These are phyloP conservation scores for Cucumis melo DNA, from an alignment of 306 rosid genomes.

Conservation along the genomic window DNA sequence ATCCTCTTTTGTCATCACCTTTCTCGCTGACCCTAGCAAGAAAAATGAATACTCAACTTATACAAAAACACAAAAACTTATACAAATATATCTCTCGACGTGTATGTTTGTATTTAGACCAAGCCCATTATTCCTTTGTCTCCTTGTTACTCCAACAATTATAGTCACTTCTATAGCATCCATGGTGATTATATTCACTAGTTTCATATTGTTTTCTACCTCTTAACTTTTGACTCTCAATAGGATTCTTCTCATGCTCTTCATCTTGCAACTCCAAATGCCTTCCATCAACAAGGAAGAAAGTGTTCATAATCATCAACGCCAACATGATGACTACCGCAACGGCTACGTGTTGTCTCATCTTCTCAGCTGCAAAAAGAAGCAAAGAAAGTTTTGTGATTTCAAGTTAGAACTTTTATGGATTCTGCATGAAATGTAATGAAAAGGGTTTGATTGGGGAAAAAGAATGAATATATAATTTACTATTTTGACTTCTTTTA, in stretches of 20 bases:
- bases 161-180: no score
- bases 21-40: no score
- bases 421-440: background rate
- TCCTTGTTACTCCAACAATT: no score
- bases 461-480: background rate
- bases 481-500: background rate
- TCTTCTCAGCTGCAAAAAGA: background rate
- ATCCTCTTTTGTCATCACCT: no score
- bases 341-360: background rate
- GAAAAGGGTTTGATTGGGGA: background rate
- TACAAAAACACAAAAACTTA: no score
- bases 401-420: background rate
- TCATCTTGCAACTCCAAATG: background rate
- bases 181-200: no score
- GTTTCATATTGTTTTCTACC: background rate
- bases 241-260: background rate
- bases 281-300: background rate
- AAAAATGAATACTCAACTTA: no score
- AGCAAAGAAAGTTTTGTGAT: background rate
- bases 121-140: no score
- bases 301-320: background rate
- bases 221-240: background rate
- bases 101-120: no score
- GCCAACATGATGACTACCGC: background rate
- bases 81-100: no score